Conservation (phyloP, 163 green algal genomes). For the Coccomyxa subellipsoidea region DNA sequence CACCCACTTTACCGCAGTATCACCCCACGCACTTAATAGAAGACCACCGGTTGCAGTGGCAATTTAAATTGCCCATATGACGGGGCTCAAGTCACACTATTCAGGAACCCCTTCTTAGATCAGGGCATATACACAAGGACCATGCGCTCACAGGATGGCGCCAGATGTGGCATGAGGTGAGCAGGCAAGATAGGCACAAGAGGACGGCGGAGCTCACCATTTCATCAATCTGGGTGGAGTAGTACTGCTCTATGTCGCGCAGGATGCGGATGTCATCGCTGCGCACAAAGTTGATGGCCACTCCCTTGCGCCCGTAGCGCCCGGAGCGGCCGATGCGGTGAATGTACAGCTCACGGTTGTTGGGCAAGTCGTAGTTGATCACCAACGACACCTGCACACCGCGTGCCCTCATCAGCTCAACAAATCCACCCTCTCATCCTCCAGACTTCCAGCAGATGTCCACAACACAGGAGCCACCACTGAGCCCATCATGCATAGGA, state of each 20-base stretch:
- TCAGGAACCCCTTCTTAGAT: too few relatives aligned
- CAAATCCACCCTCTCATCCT: background rate
- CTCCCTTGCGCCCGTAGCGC: constrained; percentile 95
- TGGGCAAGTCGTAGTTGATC: constrained; percentile 99
- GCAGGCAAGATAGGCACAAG: background rate
- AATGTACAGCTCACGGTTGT: constrained; percentile 98
- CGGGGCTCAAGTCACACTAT: too few relatives aligned
- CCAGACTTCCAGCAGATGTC: background rate
- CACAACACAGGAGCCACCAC: background rate
- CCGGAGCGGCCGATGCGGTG: constrained; percentile 92
- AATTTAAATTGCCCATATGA: too few relatives aligned
- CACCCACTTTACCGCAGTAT: too few relatives aligned
- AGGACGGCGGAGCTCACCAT: constrained; percentile 39
- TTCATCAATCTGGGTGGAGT: constrained; percentile 82
- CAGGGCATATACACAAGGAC: too few relatives aligned
- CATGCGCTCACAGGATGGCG: too few relatives aligned
- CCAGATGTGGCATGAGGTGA: too few relatives aligned
- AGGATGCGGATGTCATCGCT: constrained; percentile 92
- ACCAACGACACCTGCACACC: constrained; percentile 92
- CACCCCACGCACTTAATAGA: too few relatives aligned
- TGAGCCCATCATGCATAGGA: too few relatives aligned
- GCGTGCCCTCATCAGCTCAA: background rate
- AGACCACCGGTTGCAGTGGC: too few relatives aligned
- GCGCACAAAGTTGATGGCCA: constrained; percentile 97
- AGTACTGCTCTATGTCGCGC: constrained; percentile 97